These are phyloP conservation scores for Paraleonurus japonicus DNA, from an alignment of 257 asterid genomes.

Conservation along the genomic window DNA sequence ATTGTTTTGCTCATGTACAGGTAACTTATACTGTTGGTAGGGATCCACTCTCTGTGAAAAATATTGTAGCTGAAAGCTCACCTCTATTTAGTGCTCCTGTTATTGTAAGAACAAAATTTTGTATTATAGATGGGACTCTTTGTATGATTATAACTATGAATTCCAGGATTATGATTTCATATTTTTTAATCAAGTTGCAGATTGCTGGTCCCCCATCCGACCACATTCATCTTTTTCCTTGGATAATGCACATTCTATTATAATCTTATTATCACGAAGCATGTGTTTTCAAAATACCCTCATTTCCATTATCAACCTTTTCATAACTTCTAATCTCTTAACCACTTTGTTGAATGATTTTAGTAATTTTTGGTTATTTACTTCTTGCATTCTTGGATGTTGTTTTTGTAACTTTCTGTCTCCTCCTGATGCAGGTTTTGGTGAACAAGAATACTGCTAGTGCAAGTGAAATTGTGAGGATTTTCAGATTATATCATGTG, in stretches of 20 bases:
- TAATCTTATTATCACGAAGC: neutral
- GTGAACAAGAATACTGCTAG: conserved; percentile 96
- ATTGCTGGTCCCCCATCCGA: neutral
- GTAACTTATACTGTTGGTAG: conserved; percentile 91
- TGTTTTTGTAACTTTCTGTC: neutral
- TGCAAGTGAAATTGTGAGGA: conserved; percentile 98
- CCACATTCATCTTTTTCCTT: neutral
- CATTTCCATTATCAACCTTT: neutral
- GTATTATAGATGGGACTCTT: conserved; percentile 5
- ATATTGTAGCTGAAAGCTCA: conserved; percentile 69
- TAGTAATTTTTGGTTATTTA: neutral
- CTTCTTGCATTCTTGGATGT: conserved; percentile 11
- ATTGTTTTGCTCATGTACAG: conserved; percentile 41
- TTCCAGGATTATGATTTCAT: neutral
- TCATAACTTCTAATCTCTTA: neutral
- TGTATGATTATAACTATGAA: conserved; percentile 7
- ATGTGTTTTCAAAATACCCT: neutral
- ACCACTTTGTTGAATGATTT: neutral
- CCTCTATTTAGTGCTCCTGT: conserved; percentile 79
- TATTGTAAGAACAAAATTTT: conserved; percentile 59
- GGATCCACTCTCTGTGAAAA: conserved; percentile 69
- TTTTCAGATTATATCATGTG: conserved; percentile 24
- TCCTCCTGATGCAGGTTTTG: conserved; percentile 68
- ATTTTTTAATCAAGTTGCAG: neutral
- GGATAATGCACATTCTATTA: neutral